These are phyloP conservation scores for Neotropicomus parvogracilis DNA, from an alignment of 1,284 basidiomycete species.

Conservation along the genomic window DNA sequence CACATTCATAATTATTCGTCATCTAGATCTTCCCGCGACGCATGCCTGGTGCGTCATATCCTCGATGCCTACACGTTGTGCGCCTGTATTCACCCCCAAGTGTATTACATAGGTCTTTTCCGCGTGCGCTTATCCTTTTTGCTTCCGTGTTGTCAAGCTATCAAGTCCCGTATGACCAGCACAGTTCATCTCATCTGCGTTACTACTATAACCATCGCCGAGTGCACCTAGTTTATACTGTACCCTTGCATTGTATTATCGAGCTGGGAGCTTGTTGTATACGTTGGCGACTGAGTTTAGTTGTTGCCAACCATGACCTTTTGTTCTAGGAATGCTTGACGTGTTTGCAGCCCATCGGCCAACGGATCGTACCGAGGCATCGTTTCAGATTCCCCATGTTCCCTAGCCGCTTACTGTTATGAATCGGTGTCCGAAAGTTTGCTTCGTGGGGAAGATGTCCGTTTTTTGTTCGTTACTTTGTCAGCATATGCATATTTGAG, in stretches of 20 bases:
- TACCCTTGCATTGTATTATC: conserved; percentile 6
- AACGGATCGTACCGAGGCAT: too few species aligned
- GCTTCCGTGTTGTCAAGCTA: background rate
- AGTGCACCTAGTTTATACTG: conserved; percentile 14
- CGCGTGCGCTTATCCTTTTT: background rate
- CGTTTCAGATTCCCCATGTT: too few species aligned
- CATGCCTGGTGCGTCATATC: conserved; percentile 11
- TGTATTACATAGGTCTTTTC: background rate
- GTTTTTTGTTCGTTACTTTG: too few species aligned
- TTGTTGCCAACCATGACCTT: too few species aligned
- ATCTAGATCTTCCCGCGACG: background rate
- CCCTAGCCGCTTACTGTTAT: too few species aligned
- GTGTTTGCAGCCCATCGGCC: too few species aligned
- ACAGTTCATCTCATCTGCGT: background rate
- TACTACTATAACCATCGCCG: conserved; percentile 11
- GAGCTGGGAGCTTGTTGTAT: background rate
- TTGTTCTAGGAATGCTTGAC: too few species aligned
- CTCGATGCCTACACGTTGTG: background rate
- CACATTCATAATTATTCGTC: background rate
- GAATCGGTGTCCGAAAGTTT: too few species aligned
- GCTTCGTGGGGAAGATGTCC: too few species aligned
- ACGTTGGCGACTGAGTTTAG: too few species aligned
- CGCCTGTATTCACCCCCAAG: conserved; percentile 1
- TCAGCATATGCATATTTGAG: background rate
- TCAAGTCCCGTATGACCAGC: background rate